These are phyloP conservation scores for Scheffersomyces quercinus DNA, from an alignment of 1,139 yeast species.

Conservation along the genomic window DNA sequence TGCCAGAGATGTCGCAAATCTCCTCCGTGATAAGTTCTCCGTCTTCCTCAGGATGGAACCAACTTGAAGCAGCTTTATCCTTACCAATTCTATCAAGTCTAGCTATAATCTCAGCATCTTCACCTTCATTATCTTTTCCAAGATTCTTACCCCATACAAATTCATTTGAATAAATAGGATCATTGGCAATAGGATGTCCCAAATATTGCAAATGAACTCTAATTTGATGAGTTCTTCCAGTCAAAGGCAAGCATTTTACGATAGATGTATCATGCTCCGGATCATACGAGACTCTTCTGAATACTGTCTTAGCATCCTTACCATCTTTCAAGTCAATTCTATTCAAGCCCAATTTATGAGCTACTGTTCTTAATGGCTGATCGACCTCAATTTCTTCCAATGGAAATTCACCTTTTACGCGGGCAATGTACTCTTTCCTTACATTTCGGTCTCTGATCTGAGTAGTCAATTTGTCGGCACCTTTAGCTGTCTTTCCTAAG, in stretches of 20 bases:
- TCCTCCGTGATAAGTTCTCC: conserved; percentile 66
- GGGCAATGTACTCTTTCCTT: conserved; percentile 78
- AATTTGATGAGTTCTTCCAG: conserved; percentile 95
- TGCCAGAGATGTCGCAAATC: conserved; percentile 64
- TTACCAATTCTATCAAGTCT: conserved; percentile 69
- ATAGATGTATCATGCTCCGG: conserved; percentile 59
- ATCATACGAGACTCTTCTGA: conserved; percentile 61
- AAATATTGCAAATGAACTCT: conserved; percentile 86
- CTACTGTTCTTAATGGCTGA: conserved; percentile 67
- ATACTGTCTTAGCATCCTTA: conserved; percentile 60
- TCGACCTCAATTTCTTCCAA: conserved; percentile 50
- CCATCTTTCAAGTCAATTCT: conserved; percentile 65
- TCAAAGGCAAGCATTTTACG: conserved; percentile 79
- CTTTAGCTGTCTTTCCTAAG: conserved; percentile 77
- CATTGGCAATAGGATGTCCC: conserved; percentile 92
- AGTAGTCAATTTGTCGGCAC: conserved; percentile 75
- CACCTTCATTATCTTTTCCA: conserved; percentile 56
- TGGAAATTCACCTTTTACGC: conserved; percentile 87
- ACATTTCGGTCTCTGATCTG: conserved; percentile 78
- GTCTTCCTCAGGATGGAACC: conserved; percentile 56
- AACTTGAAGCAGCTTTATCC: conserved; percentile 63
- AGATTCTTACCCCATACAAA: conserved; percentile 69
- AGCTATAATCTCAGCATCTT: conserved; percentile 43
- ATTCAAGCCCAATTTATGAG: conserved; percentile 79
- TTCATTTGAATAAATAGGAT: conserved; percentile 75